Evolutionary conservation across 139 green algal species (phyloP).

Genomic region (Spirogloea muscicola): DNA sequence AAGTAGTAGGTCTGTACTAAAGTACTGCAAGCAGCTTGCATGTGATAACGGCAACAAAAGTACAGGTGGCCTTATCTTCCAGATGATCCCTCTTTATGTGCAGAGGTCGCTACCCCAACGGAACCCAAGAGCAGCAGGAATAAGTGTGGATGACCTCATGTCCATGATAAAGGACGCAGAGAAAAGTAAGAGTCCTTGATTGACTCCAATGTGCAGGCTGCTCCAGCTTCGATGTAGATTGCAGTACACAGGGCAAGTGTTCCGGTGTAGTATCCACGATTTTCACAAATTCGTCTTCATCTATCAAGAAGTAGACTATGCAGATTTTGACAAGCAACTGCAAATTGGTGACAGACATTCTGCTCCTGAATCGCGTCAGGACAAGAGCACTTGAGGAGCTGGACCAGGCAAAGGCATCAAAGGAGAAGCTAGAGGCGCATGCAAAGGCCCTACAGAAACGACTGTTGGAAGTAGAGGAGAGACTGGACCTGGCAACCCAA

Average conservation of each 20-base stretch:
- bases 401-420: constrained; percentile 5
- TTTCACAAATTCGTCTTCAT: neutral
- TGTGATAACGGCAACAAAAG: no score
- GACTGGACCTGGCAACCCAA: constrained; percentile 30
- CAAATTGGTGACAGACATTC: constrained; percentile 43
- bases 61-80: no score
- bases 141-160: constrained; percentile 43
- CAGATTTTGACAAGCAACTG: no score
- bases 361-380: constrained; percentile 43
- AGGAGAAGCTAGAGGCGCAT: constrained; percentile 20
- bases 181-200: constrained; percentile 21
- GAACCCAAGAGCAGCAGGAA: no score
- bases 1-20: no score
- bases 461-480: constrained; percentile 29
- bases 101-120: no score
- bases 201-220: neutral
- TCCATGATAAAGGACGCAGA: constrained; percentile 46
- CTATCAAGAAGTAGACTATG: neutral
- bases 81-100: no score
- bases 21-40: no score
- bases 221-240: neutral
- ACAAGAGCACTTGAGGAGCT: constrained; percentile 37
- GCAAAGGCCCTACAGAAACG: constrained; percentile 22
- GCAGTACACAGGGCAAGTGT: no score
- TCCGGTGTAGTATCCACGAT: neutral